Conservation (phyloP, 169 alveolate species). For the Hammondia hammondi region DNA sequence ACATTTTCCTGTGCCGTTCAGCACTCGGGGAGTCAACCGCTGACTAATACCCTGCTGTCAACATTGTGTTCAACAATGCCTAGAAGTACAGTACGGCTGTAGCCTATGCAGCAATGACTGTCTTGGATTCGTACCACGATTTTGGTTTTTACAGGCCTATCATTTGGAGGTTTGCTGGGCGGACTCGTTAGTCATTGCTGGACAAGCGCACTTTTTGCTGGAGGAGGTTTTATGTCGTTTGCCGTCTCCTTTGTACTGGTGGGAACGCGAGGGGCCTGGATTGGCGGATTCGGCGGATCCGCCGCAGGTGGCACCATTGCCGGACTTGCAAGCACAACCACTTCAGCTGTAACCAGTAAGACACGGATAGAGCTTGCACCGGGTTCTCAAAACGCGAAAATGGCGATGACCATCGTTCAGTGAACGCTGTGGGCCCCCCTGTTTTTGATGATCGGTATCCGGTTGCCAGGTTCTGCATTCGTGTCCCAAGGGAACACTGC, state of each 20-base stretch:
- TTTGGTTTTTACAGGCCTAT: background rate
- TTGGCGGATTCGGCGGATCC: slow-evolving; percentile 44
- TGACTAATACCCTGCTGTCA: too few relatives aligned
- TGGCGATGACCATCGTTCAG: too few relatives aligned
- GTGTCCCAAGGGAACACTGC: too few relatives aligned
- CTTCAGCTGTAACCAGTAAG: slow-evolving; percentile 23
- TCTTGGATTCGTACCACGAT: background rate
- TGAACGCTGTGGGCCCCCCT: too few relatives aligned
- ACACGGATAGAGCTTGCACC: background rate
- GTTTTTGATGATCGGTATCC: too few relatives aligned
- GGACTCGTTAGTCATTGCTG: slow-evolving; percentile 41
- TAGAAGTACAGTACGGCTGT: too few relatives aligned
- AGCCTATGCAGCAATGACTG: too few relatives aligned
- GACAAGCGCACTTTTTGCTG: slow-evolving; percentile 34
- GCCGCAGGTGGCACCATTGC: slow-evolving; percentile 20
- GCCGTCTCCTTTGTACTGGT: slow-evolving; percentile 35
- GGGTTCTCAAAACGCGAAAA: too few relatives aligned
- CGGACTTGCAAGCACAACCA: slow-evolving; percentile 29
- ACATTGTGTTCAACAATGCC: too few relatives aligned
- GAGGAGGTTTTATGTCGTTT: slow-evolving; percentile 34
- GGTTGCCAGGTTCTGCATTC: too few relatives aligned
- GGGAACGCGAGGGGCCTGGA: slow-evolving; percentile 55
- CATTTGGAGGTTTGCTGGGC: background rate
- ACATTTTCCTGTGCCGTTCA: too few relatives aligned
- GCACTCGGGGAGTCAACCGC: too few relatives aligned